Base-by-base conservation (phyloP, 805 yeast species). In the Metschnikowia sp. region DNA sequence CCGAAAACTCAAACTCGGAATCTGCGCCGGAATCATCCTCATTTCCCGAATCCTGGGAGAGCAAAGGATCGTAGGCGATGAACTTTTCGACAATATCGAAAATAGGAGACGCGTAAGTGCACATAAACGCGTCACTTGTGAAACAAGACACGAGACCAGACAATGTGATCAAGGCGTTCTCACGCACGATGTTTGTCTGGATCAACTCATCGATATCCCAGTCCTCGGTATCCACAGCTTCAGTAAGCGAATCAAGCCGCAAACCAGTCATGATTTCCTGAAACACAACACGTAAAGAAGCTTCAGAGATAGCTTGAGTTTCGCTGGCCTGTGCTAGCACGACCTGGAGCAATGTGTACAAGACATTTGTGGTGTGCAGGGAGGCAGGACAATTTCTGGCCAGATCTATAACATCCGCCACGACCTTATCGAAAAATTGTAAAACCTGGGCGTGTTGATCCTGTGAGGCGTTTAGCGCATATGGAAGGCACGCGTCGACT, bases 161-260 rank as follows among this genome's bases (percentile, higher is more conserved):
- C 26, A 77, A 59, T 8, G 76, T 68, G 30, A 70, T 61, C 44
- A 82, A 63, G 0, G 80, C 70, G 22, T 81, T 79, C 47, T 78
- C 82, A 42, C 85, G 75, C 6, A 76, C 62, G 47, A 72, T 74
- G 54, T 80, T 77, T 30, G 68, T 63, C 42, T 69, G 69, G 4
- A 70, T 52, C 35, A 75, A 67, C 8, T 63, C 64, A 41, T 77
- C 80, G 40, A 68, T 72, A 53, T 78, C 84, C 31, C 68, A 56
- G 29, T 71, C 74, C 11, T 65, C 72, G 3, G 53, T 51, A 29
- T 58, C 61, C 2, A 50, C 42, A 1, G 38, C 43, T 1, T 28
- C 29, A 22, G 18, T 44, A 10, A 47, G 29, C 30, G 11, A 36
- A 4, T 44, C 39, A 11, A 52, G 38, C 7, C 42, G 29, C 31